Evolutionary conservation across 305 asterid species (phyloP).

Genomic region (Fraxinus dipetala): DNA sequence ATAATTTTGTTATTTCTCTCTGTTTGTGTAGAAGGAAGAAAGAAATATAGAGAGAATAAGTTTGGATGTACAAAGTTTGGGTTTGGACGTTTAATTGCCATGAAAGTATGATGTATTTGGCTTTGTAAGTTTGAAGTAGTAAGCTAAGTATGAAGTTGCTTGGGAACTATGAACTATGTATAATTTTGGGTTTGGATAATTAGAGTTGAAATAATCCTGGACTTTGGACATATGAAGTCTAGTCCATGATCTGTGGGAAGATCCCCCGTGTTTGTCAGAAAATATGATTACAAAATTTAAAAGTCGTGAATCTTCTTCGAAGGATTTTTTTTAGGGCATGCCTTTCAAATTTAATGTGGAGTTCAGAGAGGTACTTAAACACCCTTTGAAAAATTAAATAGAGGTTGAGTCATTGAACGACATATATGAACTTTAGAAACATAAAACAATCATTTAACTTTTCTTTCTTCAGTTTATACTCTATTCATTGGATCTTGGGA

Average conservation of each 20-base stretch:
- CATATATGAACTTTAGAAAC: neutral
- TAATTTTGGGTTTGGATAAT: neutral
- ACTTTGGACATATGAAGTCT: neutral
- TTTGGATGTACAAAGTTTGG: neutral
- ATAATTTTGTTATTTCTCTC: neutral
- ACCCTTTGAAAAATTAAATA: neutral
- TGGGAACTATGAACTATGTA: neutral
- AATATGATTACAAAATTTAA: neutral
- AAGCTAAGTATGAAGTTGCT: neutral
- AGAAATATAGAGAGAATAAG: neutral
- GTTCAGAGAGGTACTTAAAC: neutral
- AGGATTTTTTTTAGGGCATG: neutral
- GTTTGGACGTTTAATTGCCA: neutral
- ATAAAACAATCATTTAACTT: neutral
- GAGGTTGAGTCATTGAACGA: neutral
- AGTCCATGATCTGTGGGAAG: neutral
- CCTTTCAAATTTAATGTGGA: neutral
- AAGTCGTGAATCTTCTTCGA: neutral
- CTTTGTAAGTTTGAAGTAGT: neutral
- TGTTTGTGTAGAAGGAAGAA: neutral
- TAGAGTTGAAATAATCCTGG: neutral
- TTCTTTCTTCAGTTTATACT: neutral
- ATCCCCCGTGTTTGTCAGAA: neutral
- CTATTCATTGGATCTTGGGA: neutral
- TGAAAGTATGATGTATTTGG: neutral